A percentile compares a stretch with the other conserved stretches of the same genome.
These are phyloP conservation scores for Cryphonectria parasitica DNA, from an alignment of 2,329 filamentous ascomycete species.

Conservation along the genomic window DNA sequence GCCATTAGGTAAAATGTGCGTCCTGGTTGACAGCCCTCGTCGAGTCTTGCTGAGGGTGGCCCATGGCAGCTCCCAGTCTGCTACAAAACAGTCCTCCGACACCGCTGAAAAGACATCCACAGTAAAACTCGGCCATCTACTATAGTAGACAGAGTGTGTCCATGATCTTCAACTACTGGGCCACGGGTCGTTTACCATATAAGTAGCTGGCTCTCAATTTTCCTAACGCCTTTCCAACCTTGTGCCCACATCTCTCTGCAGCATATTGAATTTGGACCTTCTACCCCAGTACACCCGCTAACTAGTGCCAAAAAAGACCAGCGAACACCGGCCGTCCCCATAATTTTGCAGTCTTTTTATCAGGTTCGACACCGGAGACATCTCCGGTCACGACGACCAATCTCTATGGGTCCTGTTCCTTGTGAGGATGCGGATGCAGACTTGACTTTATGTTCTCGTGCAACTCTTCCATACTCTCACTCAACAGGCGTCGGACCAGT, in stretches of 20 bases:
- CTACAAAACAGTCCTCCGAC: background rate
- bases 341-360: background rate
- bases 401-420: background rate
- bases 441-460: background rate
- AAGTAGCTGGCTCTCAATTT: background rate
- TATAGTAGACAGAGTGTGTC: background rate
- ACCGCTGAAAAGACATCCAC: background rate
- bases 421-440: background rate
- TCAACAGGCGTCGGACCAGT: too few relatives aligned
- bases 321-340: background rate
- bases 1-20: conserved; percentile 9
- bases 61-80: background rate
- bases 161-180: background rate
- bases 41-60: background rate
- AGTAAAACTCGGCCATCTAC: background rate
- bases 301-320: background rate
- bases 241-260: background rate
- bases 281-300: too few relatives aligned
- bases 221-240: background rate
- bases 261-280: background rate
- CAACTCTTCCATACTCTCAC: background rate
- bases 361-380: background rate
- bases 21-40: background rate
- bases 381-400: background rate
- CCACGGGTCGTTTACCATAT: background rate